phyloP scores from a whole-genome alignment of 1,139 yeast genomes.

The Williopsis jadinii region DNA sequence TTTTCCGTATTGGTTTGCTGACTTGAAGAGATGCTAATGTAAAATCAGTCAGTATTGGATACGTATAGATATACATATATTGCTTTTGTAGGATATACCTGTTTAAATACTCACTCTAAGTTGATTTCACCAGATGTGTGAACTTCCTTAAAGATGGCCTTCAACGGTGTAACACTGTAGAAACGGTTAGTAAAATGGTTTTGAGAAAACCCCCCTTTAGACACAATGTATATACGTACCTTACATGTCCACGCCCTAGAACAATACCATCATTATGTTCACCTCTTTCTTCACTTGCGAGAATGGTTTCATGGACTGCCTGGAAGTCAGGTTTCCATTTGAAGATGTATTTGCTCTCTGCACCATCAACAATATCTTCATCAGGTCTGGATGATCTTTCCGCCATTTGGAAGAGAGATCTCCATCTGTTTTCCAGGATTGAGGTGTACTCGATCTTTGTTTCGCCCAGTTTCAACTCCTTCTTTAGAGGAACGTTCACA shows the following conservation, averaged over 20 bases:
- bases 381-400: slow-evolving; percentile 18
- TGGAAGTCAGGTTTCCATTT: slow-evolving; percentile 83
- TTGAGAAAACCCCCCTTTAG: neutral
- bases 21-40: too few relatives aligned
- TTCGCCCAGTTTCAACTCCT: slow-evolving; percentile 36
- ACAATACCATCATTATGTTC: slow-evolving; percentile 34
- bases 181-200: slow-evolving; percentile 7
- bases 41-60: too few relatives aligned
- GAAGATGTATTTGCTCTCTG: slow-evolving; percentile 40
- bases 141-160: slow-evolving; percentile 62
- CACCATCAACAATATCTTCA: slow-evolving; percentile 38
- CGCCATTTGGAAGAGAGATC: slow-evolving; percentile 39
- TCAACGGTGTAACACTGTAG: slow-evolving; percentile 72
- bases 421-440: slow-evolving; percentile 75
- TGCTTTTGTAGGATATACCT: too few relatives aligned
- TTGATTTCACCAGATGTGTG: slow-evolving; percentile 49
- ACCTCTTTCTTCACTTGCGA: slow-evolving; percentile 42
- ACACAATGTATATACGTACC: slow-evolving; percentile 29
- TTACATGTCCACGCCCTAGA: slow-evolving; percentile 46
- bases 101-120: slow-evolving; percentile 24
- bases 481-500: slow-evolving; percentile 73
- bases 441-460: slow-evolving; percentile 72
- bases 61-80: too few relatives aligned
- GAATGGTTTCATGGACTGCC: slow-evolving; percentile 55
- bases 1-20: neutral